Base-by-base conservation (phyloP, 768 basidiomycete genomes). In the Boletus vinaceobasis region DNA sequence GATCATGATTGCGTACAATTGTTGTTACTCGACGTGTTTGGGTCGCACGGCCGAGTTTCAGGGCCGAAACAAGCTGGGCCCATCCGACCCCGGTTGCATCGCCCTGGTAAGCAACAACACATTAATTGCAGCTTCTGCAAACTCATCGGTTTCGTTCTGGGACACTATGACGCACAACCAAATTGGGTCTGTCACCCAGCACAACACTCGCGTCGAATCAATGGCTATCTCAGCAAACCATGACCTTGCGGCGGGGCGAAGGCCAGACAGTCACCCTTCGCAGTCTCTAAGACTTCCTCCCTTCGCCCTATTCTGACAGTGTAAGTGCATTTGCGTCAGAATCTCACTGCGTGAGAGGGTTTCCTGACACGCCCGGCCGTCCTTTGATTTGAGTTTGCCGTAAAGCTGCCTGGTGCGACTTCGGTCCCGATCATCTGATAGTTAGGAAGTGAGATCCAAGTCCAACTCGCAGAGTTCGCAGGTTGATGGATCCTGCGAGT, bases 1-100 rank as follows among this genome's bases (percentile, higher is more conserved):
- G 0, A 77, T 98, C 55, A 98, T 98, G 96, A 96, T 98, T 61
- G 96, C 94, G 7, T 95, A 99, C 74, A 98, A 98, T 69, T 93
- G 93, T 69, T 93, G 91, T 65, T 95, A 93, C 68, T 98, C 95
- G 27, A 99, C 97, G 2, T 98, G 95, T 69, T 78, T 99, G 31
- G 97, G 97, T 10, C 84, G 95, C 13, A 77, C 91, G 38, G 77
- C 78, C n/a, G 78, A 85, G n/a, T 96, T 95, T 72, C 86, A 93
- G 67, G 94, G 89, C 9, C 80, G 80, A 27, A 86, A 88, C 68
- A 96, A 96, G 70, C 82, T 98, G 50, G 97, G 97, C 3, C n/a
- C n/a, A n/a, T n/a, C n/a, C n/a, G 23, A 23, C 23, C 23, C 23
- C 23, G 4, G 4, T 23, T 23, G 23, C 23, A 23, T 23, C 23